Conservation (phyloP, 768 basidiomycete species). For the Cystobasidium ongulense region DNA sequence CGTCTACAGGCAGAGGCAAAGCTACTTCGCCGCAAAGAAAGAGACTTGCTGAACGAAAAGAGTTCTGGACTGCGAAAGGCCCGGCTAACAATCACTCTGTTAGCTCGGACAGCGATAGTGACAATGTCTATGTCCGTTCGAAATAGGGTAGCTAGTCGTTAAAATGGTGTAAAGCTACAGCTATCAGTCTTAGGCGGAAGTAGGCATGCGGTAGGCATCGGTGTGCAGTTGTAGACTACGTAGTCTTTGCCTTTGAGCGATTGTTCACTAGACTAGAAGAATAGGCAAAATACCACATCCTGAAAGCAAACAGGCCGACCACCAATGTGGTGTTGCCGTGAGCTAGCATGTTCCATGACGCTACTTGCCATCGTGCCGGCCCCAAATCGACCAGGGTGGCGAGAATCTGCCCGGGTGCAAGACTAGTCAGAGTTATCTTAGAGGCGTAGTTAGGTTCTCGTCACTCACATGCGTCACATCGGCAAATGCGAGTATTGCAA, state of each 20-base stretch:
- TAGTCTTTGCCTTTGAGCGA: not conserved
- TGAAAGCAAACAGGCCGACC: slow-evolving; percentile 4
- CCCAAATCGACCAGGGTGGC: slow-evolving; percentile 6
- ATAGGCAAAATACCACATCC: not conserved
- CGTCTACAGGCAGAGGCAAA: not conserved
- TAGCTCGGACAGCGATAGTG: not conserved
- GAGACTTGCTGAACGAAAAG: not conserved
- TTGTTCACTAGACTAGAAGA: not conserved
- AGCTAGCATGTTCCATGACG: slow-evolving; percentile 14
- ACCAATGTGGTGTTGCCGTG: slow-evolving; percentile 25
- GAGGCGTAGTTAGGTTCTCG: no score
- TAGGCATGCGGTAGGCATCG: no score
- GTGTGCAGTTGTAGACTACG: not conserved
- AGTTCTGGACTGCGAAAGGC: not conserved
- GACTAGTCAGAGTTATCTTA: no score
- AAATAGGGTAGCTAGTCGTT: not conserved
- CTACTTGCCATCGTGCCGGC: not conserved
- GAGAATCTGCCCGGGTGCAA: no score
- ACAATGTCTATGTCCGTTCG: not conserved
- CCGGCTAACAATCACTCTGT: not conserved
- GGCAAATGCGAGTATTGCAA: slow-evolving; percentile 6
- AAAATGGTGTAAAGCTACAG: not conserved
- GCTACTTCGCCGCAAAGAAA: not conserved
- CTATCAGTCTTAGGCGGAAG: no score
- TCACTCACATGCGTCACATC: slow-evolving; percentile 28